A percentile compares a stretch with the other conserved stretches of the same genome.
Conservation (phyloP, 2,329 filamentous ascomycete species). For the Cercospora sp. region DNA sequence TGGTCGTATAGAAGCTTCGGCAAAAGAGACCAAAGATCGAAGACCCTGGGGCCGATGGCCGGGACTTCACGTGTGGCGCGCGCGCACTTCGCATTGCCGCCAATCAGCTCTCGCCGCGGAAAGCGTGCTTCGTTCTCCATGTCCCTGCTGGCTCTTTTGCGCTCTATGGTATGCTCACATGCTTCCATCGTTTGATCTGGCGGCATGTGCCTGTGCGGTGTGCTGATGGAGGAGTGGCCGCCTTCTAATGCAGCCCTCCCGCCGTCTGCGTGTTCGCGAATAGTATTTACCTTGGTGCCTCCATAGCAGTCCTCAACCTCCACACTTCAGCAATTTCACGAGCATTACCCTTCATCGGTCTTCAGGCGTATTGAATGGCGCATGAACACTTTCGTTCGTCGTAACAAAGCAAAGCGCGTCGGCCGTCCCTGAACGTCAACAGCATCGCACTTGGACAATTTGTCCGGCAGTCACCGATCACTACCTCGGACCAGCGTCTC, state of each 20-base stretch:
- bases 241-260: neutral
- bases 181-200: constrained; percentile 5
- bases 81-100: neutral
- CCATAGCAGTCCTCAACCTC: neutral
- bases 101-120: neutral
- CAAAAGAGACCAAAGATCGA: neutral
- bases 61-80: neutral
- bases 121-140: constrained; percentile 2
- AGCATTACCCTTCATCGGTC: neutral
- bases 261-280: neutral
- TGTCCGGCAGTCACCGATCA: neutral
- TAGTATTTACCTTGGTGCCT: neutral
- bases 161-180: constrained; percentile 2
- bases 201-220: neutral
- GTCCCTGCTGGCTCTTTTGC: neutral
- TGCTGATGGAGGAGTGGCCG: neutral
- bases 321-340: neutral
- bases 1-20: neutral
- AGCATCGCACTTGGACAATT: neutral
- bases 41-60: neutral
- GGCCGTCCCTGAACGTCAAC: neutral
- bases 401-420: neutral
- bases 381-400: neutral
- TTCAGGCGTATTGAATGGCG: neutral
- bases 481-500: neutral